phyloP scores from a whole-genome alignment of 106 monocot species.

The Dendrobium chrysotoxum region DNA sequence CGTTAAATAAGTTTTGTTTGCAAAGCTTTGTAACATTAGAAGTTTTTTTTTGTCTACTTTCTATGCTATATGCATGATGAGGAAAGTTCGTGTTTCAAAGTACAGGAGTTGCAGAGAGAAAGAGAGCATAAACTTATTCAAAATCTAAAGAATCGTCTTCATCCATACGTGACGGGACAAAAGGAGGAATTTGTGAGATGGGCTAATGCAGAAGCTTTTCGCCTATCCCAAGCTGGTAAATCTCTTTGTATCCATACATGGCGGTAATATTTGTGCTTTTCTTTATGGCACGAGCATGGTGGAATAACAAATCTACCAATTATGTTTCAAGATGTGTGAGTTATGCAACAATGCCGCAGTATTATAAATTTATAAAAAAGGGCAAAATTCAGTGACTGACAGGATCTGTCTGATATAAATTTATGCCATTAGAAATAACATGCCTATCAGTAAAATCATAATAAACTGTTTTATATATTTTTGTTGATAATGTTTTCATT shows the following conservation, averaged over 20 bases:
- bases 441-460: not conserved
- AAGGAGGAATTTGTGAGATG: slow-evolving; percentile 69
- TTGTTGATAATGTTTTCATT: not conserved
- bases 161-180: slow-evolving; percentile 54
- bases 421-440: not conserved
- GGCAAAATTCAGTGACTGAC: not conserved
- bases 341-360: not conserved
- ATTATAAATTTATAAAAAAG: not conserved
- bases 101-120: slow-evolving; percentile 58
- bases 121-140: slow-evolving; percentile 66
- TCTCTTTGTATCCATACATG: not conserved
- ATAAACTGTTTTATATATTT: not conserved
- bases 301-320: not conserved
- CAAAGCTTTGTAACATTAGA: not conserved
- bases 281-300: not conserved
- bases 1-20: not conserved
- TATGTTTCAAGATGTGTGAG: not conserved
- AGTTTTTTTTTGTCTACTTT: not conserved
- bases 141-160: slow-evolving; percentile 57
- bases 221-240: slow-evolving; percentile 73
- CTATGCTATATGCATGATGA: not conserved
- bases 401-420: not conserved
- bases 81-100: slow-evolving; percentile 5
- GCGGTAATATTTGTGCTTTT: not conserved
- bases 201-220: slow-evolving; percentile 72